phyloP scores from a whole-genome alignment of 176 grass and related monocot genomes.

The Areca catechu region DNA sequence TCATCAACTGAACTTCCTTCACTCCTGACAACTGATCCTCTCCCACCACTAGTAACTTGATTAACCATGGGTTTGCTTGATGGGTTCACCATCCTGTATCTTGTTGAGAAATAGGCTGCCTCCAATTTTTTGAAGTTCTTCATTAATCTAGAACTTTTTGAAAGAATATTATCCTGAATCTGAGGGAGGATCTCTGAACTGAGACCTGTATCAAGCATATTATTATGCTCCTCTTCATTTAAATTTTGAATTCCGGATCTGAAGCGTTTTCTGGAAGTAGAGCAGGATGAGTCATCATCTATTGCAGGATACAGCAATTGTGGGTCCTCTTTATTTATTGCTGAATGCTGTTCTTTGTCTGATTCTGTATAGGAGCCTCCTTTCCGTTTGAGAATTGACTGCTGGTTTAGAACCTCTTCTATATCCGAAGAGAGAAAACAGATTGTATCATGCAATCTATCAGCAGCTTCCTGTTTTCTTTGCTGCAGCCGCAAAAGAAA shows the following conservation, averaged over 20 bases:
- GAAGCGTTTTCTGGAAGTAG: conserved; percentile 59
- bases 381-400: conserved; percentile 36
- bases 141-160: conserved; percentile 87
- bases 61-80: conserved; percentile 32
- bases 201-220: conserved; percentile 32
- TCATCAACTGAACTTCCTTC: conserved; percentile 82
- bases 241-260: conserved; percentile 42
- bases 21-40: conserved; percentile 40
- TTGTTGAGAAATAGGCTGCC: conserved; percentile 73
- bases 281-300: conserved; percentile 47
- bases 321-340: conserved; percentile 13
- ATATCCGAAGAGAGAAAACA: conserved; percentile 86
- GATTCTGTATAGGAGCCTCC: conserved; percentile 32
- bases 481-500: conserved; percentile 77
- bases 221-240: conserved; percentile 38
- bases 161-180: conserved; percentile 63
- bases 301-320: background rate
- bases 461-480: conserved; percentile 72
- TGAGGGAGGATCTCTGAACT: conserved; percentile 35
- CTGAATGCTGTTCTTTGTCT: conserved; percentile 54
- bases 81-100: conserved; percentile 48
- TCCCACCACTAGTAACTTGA: conserved; percentile 27
- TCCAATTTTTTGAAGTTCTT: conserved; percentile 97
- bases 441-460: conserved; percentile 61
- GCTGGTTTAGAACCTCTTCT: conserved; percentile 52